Evolutionary conservation across 176 grass and related monocot genomes (phyloP).

Genomic region (Oryza nivara): DNA sequence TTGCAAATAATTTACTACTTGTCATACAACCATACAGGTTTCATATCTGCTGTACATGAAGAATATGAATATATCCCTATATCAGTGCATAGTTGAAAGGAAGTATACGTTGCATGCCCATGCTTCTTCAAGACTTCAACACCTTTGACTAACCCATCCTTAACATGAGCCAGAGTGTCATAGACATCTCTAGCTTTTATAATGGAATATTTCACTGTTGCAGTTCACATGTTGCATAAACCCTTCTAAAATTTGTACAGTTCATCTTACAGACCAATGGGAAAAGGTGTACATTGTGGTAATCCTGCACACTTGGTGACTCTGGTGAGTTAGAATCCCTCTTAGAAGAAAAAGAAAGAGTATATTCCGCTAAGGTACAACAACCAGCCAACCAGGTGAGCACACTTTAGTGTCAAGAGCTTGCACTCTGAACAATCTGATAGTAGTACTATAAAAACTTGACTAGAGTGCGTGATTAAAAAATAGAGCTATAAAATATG

Average conservation of each 20-base stretch:
- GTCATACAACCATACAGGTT: neutral
- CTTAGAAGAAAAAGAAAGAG: no score
- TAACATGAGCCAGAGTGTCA: neutral
- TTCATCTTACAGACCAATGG: neutral
- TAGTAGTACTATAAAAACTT: no score
- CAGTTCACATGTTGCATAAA: neutral
- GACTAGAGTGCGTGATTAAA: no score
- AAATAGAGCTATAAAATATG: no score
- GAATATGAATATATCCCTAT: neutral
- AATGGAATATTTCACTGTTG: neutral
- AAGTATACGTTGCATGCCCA: neutral
- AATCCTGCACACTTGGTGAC: no score
- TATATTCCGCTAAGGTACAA: no score
- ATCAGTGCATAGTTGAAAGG: slow-evolving; percentile 12
- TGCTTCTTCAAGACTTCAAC: neutral
- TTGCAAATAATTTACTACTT: slow-evolving; percentile 58
- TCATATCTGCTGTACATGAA: slow-evolving; percentile 25
- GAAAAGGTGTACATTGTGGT: neutral
- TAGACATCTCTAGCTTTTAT: neutral
- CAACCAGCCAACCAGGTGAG: no score
- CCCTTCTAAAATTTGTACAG: neutral
- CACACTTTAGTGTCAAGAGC: no score
- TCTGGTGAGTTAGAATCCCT: no score
- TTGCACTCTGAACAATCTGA: no score
- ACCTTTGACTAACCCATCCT: neutral